phyloP scores from a whole-genome alignment of 1,139 yeast genomes.

The Scheffersomyces cryptocercus region DNA sequence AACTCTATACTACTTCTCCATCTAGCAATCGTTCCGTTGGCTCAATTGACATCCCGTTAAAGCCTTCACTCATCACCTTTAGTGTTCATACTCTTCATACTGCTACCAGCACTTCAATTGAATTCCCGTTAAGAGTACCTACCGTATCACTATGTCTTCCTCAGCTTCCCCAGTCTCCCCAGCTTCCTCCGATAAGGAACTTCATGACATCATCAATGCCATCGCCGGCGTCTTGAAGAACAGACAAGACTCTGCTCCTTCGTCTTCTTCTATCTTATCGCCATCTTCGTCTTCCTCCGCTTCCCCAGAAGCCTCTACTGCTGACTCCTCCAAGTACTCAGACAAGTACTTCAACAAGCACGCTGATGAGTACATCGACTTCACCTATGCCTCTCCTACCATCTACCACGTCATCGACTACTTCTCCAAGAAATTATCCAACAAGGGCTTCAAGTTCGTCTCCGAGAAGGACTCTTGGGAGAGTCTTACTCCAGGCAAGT shows the following conservation, averaged over 20 bases:
- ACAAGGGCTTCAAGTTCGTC: slow-evolving; percentile 54
- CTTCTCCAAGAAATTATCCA: slow-evolving; percentile 41
- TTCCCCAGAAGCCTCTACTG: not conserved
- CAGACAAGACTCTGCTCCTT: not conserved
- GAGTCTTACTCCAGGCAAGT: slow-evolving; percentile 42
- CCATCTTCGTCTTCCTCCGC: not conserved
- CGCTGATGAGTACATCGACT: slow-evolving; percentile 54
- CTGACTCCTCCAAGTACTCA: slow-evolving; percentile 11
- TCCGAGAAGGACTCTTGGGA: slow-evolving; percentile 54
- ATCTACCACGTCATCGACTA: slow-evolving; percentile 57
- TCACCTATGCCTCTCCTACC: slow-evolving; percentile 62
- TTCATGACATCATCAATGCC: slow-evolving; percentile 5
- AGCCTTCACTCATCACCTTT: not conserved
- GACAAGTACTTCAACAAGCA: slow-evolving; percentile 33
- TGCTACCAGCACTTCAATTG: too few relatives aligned
- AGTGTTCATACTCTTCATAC: too few relatives aligned
- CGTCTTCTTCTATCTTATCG: not conserved
- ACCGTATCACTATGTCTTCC: too few relatives aligned
- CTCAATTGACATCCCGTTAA: not conserved
- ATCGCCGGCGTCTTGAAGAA: not conserved
- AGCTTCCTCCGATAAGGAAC: slow-evolving; percentile 4
- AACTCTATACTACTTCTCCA: too few relatives aligned
- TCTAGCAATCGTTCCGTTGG: not conserved
- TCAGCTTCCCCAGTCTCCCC: not conserved
- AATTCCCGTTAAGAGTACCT: too few relatives aligned